phyloP scores from a whole-genome alignment of 805 yeast genomes.

The Candida incommunis region DNA sequence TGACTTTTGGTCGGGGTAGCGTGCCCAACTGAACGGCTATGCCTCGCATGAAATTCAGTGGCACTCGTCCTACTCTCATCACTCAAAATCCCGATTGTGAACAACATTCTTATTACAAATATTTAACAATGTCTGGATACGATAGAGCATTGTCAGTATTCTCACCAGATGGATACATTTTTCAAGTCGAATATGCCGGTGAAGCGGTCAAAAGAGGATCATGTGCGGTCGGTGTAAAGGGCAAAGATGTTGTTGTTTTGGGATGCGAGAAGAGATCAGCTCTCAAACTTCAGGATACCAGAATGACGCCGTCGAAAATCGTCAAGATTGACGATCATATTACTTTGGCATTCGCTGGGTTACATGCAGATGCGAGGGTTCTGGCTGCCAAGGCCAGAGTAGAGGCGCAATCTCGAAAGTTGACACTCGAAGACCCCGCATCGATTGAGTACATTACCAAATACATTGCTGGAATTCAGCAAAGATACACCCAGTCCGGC shows the following conservation, averaged over 20 bases:
- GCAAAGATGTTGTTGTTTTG: constrained; percentile 72
- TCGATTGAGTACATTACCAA: constrained; percentile 82
- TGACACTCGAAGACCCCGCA: constrained; percentile 91
- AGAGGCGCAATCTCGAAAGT: constrained; percentile 88
- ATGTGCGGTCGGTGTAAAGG: constrained; percentile 94
- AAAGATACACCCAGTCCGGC: constrained; percentile 91
- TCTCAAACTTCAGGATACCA: constrained; percentile 85
- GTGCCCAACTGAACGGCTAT: too few relatives aligned
- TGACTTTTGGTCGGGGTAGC: too few relatives aligned
- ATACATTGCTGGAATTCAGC: constrained; percentile 96
- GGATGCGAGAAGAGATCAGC: constrained; percentile 97
- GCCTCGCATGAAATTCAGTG: too few relatives aligned
- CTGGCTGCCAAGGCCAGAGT: constrained; percentile 90
- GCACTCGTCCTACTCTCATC: too few relatives aligned
- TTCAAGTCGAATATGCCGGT: constrained; percentile 95
- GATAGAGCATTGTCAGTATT: constrained; percentile 96
- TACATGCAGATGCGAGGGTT: constrained; percentile 96
- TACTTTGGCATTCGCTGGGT: constrained; percentile 88
- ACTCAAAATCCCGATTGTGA: too few relatives aligned
- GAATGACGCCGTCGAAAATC: constrained; percentile 91
- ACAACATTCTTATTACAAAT: neutral
- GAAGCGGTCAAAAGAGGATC: constrained; percentile 99
- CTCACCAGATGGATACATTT: constrained; percentile 98
- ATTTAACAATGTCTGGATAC: constrained; percentile 82
- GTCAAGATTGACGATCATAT: constrained; percentile 84